Base-by-base conservation (phyloP, 805 yeast species). In the Blastobotrys attinorum region DNA sequence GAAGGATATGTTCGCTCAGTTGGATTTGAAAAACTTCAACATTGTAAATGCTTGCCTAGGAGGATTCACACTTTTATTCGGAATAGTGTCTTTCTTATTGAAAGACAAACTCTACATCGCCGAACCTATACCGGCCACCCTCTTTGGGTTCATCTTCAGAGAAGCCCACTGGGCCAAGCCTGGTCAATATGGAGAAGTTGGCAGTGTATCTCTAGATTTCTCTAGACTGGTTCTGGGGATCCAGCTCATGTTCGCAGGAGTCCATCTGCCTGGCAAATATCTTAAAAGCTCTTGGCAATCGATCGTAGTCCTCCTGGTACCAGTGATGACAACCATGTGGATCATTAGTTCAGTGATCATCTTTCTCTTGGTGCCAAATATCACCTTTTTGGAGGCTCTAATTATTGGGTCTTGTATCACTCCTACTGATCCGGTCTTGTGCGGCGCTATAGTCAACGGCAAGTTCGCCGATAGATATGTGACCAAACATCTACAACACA, bases 311-410 rank as follows among this genome's bases (percentile, higher is more conserved):
- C 69, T 81, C 47, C 64, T 81, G 40, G 62, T 79, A 10, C 84
- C 84, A 0, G 82, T 79, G 15, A 81, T 82, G 89, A 76, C 83
- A 3, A 62, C 69, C 27, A 86, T 86, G 45, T 81, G 86, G 83
- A 57, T 82, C 10, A 63, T 77, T 4, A 77, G 79, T 21, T 83
- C 83, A 0, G 60, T 77, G 3, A 77, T 81, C 50, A 69, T 79
- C 25, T 81, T 81, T 77, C 62, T 67, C 5, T 64, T 80, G 39
- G 72, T 81, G 25, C 85, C 85, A 0, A 72, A 72, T 22, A 64
- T 80, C 45, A 61, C 64, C 27, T 79, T 75, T 57, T 60, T 75
- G 17, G 75, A 78, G 40, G 75, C 77, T 4, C 69, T 81, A 25
- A 64, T 81, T 41, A 77, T 81, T 1, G 71, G 78, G 8, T 84